Evolutionary conservation across 495 filamentous ascomycete genomes (phyloP).

Genomic region (Xylaria bambusicola): DNA sequence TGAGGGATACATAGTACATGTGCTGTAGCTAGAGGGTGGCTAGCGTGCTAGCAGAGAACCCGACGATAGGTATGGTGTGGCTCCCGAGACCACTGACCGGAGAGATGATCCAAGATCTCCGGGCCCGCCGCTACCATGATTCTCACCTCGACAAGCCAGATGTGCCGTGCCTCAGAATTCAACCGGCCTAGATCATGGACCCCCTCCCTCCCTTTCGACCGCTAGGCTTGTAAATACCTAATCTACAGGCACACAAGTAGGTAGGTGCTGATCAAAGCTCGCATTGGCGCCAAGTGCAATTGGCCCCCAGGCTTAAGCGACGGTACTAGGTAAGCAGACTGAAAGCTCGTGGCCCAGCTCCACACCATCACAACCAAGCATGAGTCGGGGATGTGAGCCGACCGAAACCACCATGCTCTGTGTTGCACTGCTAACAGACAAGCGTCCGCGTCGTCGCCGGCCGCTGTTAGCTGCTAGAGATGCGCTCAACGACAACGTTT

Average conservation of each 20-base stretch:
- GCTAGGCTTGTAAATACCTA: no score
- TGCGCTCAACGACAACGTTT: slow-evolving; percentile 3
- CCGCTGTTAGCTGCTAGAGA: slow-evolving; percentile 4
- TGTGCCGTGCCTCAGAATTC: background rate
- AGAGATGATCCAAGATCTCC: background rate
- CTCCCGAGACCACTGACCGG: background rate
- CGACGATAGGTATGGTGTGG: background rate
- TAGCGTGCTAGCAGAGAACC: background rate
- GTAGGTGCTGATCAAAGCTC: background rate
- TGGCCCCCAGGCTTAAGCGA: slow-evolving; percentile 12
- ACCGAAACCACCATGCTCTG: background rate
- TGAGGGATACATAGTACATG: no score
- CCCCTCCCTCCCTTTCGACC: background rate
- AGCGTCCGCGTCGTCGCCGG: background rate
- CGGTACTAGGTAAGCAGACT: no score
- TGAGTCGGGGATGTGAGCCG: background rate
- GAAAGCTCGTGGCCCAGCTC: slow-evolving; percentile 1
- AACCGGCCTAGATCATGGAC: background rate
- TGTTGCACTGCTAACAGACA: background rate
- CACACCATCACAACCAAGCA: background rate
- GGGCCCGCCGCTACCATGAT: background rate
- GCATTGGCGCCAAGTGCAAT: slow-evolving; percentile 1
- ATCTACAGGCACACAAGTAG: background rate
- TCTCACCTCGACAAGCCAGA: background rate
- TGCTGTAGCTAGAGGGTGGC: background rate